Evolutionary conservation across 148 eudicot genomes (phyloP).

Genomic region (Arbutus unedo): DNA sequence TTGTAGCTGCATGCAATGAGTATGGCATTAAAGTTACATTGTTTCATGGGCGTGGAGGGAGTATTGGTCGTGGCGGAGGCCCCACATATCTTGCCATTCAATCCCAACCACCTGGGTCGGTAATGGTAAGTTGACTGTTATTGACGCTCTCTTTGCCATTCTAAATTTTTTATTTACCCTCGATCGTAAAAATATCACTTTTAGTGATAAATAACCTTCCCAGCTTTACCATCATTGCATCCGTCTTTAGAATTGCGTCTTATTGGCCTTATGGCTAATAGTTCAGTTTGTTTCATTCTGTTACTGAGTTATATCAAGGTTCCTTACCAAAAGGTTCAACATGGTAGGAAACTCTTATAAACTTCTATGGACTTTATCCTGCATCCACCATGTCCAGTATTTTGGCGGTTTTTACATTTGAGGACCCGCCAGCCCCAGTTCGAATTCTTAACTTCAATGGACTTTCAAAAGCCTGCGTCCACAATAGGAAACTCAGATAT

Average conservation of each 20-base stretch:
- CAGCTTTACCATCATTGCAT: slow-evolving; percentile 1
- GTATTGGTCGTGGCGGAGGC: slow-evolving; percentile 94
- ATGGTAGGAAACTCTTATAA: too few species aligned
- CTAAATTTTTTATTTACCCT: background rate
- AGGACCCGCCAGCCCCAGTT: background rate
- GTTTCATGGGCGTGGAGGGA: slow-evolving; percentile 95
- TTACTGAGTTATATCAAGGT: background rate
- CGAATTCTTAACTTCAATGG: background rate
- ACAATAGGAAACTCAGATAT: background rate
- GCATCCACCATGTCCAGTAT: background rate
- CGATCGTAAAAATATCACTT: background rate
- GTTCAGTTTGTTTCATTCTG: background rate
- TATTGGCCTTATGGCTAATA: background rate
- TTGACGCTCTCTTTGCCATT: background rate
- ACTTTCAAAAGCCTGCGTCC: background rate
- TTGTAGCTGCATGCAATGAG: slow-evolving; percentile 85
- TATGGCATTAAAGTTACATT: slow-evolving; percentile 75
- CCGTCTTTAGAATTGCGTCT: background rate
- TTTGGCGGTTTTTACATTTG: background rate
- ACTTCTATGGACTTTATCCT: background rate
- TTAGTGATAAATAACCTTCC: too few species aligned
- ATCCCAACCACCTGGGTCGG: slow-evolving; percentile 96
- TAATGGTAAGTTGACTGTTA: slow-evolving; percentile 49
- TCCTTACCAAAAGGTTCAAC: background rate
- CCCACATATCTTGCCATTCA: slow-evolving; percentile 92